Evolutionary conservation across 805 yeast species (phyloP).

Genomic region (Jamesozyma lodderae): DNA sequence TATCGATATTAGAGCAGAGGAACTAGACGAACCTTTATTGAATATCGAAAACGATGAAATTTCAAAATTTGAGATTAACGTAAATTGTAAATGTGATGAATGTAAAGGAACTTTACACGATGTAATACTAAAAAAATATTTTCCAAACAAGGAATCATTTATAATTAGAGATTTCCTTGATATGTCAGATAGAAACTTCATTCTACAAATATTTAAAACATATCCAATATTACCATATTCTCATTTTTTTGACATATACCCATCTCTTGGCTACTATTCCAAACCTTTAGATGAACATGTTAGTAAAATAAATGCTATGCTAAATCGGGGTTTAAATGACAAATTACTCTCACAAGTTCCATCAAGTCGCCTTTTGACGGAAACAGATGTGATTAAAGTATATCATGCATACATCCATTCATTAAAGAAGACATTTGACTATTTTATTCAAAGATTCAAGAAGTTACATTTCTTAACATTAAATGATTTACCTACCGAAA

Average conservation of each 20-base stretch:
- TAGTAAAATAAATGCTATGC: constrained; percentile 18
- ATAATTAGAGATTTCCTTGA: constrained; percentile 15
- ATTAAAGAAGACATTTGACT: constrained; percentile 27
- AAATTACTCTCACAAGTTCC: not conserved
- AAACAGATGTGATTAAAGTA: constrained; percentile 23
- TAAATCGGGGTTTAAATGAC: constrained; percentile 1
- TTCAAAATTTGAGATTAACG: constrained; percentile 14
- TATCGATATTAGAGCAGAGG: constrained; percentile 27
- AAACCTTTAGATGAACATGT: constrained; percentile 23
- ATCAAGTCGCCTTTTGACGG: constrained; percentile 11
- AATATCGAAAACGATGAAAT: constrained; percentile 16
- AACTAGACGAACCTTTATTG: constrained; percentile 16
- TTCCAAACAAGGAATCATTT: constrained; percentile 22
- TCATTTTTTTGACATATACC: constrained; percentile 29
- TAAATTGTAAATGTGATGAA: constrained; percentile 21
- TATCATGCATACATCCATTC: constrained; percentile 31
- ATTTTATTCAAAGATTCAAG: constrained; percentile 24
- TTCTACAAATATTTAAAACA: constrained; percentile 24
- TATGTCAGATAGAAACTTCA: constrained; percentile 23
- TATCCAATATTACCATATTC: constrained; percentile 32
- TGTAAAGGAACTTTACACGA: constrained; percentile 21
- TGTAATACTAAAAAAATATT: constrained; percentile 25
- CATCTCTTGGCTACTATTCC: constrained; percentile 31
- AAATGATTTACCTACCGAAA: constrained; percentile 29
- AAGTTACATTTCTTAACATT: constrained; percentile 27